These are phyloP conservation scores for Pseudonectria foliicola DNA, from an alignment of 2,329 filamentous ascomycete species.

Conservation along the genomic window DNA sequence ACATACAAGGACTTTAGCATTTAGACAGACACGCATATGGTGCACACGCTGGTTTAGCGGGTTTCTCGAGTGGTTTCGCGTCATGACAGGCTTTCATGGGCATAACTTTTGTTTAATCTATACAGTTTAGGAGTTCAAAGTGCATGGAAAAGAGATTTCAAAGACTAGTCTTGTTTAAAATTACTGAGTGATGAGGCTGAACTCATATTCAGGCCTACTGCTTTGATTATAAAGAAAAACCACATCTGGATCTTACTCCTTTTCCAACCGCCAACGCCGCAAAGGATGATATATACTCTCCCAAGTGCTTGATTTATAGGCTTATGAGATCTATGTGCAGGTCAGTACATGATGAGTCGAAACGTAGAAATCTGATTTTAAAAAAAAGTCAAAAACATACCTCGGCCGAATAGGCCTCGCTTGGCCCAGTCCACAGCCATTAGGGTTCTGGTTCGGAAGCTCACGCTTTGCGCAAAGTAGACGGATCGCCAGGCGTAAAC, in stretches of 20 bases:
- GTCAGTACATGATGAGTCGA: no score
- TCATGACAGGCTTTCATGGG: no score
- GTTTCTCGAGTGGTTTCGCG: not conserved
- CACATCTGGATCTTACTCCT: not conserved
- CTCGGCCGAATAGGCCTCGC: slow-evolving; percentile 88
- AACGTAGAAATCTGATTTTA: no score
- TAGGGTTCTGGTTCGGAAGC: slow-evolving; percentile 77
- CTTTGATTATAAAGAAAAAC: not conserved
- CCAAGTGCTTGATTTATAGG: slow-evolving; percentile 28
- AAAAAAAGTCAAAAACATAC: slow-evolving; percentile 42
- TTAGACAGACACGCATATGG: slow-evolving; percentile 7
- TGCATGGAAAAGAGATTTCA: not conserved
- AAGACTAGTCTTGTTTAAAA: no score
- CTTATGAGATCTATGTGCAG: slow-evolving; percentile 42
- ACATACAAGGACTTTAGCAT: slow-evolving; percentile 81
- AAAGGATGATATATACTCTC: no score
- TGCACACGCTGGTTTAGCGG: no score
- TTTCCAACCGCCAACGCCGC: no score
- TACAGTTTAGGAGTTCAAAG: not conserved
- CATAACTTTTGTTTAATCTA: not conserved
- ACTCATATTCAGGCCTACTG: not conserved
- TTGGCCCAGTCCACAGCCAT: slow-evolving; percentile 99
- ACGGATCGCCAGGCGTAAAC: slow-evolving; percentile 95
- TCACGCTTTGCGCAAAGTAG: slow-evolving; percentile 97
- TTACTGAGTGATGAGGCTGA: no score